Conservation (phyloP, 192 early-diverging fungal species). For the Coemansia sp. region DNA sequence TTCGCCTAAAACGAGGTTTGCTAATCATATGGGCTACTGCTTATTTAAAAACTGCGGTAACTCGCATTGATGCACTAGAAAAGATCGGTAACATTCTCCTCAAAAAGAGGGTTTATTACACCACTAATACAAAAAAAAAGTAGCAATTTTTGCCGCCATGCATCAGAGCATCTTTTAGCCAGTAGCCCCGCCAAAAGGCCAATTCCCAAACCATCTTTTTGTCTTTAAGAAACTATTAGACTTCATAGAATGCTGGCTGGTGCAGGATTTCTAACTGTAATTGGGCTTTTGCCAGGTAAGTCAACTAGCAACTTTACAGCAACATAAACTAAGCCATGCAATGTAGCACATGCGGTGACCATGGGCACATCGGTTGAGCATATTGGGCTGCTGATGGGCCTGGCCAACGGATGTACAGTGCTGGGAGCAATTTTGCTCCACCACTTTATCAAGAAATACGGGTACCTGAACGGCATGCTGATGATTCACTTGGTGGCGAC, state of each 20-base stretch:
- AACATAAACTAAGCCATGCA: background rate
- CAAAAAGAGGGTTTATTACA: background rate
- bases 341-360: conserved; percentile 47
- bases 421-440: conserved; percentile 45
- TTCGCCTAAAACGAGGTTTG: too few species aligned
- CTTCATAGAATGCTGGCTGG: conserved; percentile 52
- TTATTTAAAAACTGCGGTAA: too few species aligned
- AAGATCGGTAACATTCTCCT: too few species aligned
- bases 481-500: conserved; percentile 31
- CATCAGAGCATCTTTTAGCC: background rate
- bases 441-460: conserved; percentile 47
- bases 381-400: conserved; percentile 44
- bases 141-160: conserved; percentile 1
- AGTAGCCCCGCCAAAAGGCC: too few species aligned
- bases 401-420: conserved; percentile 45
- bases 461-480: conserved; percentile 49
- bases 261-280: conserved; percentile 47
- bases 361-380: conserved; percentile 45
- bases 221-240: too few species aligned
- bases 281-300: conserved; percentile 47
- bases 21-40: too few species aligned
- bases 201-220: too few species aligned
- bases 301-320: background rate
- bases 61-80: too few species aligned
- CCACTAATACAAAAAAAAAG: background rate